These are phyloP conservation scores for Isoetes taiwanensis DNA, from an alignment of 75 land plant species.

Conservation along the genomic window DNA sequence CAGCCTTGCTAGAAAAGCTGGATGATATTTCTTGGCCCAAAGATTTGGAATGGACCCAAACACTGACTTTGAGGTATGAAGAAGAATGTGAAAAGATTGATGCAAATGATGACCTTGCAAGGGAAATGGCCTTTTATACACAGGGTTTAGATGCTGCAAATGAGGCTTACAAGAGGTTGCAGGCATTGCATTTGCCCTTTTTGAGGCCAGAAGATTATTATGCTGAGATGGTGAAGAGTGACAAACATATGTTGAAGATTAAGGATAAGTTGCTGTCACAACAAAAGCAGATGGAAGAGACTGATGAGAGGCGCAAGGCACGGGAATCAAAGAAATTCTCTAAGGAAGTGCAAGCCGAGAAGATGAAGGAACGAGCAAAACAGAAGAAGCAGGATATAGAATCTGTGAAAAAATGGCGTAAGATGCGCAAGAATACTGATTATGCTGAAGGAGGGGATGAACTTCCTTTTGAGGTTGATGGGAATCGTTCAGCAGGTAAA, in stretches of 20 bases:
- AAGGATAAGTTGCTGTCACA: constrained; percentile 57
- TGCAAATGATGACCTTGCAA: constrained; percentile 72
- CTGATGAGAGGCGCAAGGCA: constrained; percentile 79
- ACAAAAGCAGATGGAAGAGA: constrained; percentile 77
- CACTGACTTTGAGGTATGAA: constrained; percentile 32
- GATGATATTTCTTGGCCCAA: constrained; percentile 83
- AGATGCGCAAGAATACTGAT: constrained; percentile 62
- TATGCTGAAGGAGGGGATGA: constrained; percentile 39
- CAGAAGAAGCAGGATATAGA: constrained; percentile 87
- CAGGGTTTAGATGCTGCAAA: constrained; percentile 76
- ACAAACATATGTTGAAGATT: constrained; percentile 82
- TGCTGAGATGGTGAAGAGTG: constrained; percentile 96
- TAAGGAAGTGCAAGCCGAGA: constrained; percentile 81
- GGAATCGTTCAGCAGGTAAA: constrained; percentile 42
- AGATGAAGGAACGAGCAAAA: constrained; percentile 69
- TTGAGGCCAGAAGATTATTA: constrained; percentile 91
- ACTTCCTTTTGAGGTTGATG: constrained; percentile 31
- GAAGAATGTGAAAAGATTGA: constrained; percentile 37
- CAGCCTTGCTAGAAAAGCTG: constrained; percentile 62
- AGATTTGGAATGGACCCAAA: constrained; percentile 63
- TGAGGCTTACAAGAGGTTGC: constrained; percentile 52
- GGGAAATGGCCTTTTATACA: constrained; percentile 78
- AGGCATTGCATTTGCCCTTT: constrained; percentile 57
- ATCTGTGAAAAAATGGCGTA: constrained; percentile 93
- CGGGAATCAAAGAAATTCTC: constrained; percentile 72